These are phyloP conservation scores for Breynia disticha DNA, from an alignment of 441 rosid species.

Conservation along the genomic window DNA sequence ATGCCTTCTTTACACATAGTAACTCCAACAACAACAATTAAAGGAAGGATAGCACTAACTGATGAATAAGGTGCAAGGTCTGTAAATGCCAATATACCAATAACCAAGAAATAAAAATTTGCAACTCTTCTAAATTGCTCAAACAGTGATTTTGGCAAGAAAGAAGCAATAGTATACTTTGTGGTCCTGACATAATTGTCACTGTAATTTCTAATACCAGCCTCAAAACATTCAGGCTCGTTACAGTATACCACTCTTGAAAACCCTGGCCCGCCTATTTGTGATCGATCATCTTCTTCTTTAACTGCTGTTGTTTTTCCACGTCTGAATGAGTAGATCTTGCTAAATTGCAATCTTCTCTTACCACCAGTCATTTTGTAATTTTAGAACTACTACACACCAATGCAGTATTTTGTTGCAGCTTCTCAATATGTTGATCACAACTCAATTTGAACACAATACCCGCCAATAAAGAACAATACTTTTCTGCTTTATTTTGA, in stretches of 20 bases:
- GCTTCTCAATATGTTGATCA: no score
- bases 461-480: no score
- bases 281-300: constrained; percentile 60
- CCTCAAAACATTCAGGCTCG: constrained; percentile 53
- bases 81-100: constrained; percentile 68
- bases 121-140: constrained; percentile 98
- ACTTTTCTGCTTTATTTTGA: no score
- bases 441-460: no score
- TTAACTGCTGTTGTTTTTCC: constrained; percentile 57
- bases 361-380: constrained; percentile 34
- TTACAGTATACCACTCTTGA: constrained; percentile 83
- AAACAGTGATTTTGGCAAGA: constrained; percentile 80
- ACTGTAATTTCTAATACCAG: constrained; percentile 36
- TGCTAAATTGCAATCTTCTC: constrained; percentile 43
- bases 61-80: constrained; percentile 71
- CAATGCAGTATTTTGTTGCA: no score
- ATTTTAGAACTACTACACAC: no score
- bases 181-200: constrained; percentile 70
- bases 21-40: constrained; percentile 56
- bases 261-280: constrained; percentile 85
- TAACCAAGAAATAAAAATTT: constrained; percentile 70
- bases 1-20: constrained; percentile 82
- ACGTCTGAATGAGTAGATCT: constrained; percentile 51
- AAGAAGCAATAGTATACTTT: constrained; percentile 61
- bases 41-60: constrained; percentile 70